Evolutionary conservation across 1,139 yeast species (phyloP).

Genomic region (Magnusiomyces ingens): DNA sequence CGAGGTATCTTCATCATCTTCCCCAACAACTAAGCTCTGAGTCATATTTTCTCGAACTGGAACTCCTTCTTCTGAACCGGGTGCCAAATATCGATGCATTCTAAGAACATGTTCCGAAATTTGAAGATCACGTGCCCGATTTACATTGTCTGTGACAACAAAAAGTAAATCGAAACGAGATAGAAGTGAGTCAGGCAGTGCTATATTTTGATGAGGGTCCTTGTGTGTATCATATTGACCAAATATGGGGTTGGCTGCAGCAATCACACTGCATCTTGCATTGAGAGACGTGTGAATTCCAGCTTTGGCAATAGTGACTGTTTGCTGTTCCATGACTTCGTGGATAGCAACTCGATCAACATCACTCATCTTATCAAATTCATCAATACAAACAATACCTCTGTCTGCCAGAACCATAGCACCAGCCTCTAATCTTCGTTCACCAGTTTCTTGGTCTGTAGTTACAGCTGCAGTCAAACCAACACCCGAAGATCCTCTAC

Average conservation of each 20-base stretch:
- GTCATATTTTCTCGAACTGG: constrained; percentile 77
- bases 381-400: constrained; percentile 97
- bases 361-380: constrained; percentile 97
- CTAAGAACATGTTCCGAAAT: constrained; percentile 92
- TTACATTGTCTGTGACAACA: constrained; percentile 93
- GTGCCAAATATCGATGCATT: constrained; percentile 86
- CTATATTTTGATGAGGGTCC: constrained; percentile 95
- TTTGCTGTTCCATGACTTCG: constrained; percentile 99
- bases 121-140: constrained; percentile 74
- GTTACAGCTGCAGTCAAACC: constrained; percentile 99
- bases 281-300: constrained; percentile 95
- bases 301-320: constrained; percentile 96
- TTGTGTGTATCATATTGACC: constrained; percentile 96
- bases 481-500: constrained; percentile 98
- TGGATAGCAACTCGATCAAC: constrained; percentile 96
- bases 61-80: constrained; percentile 88
- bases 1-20: constrained; percentile 40
- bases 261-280: constrained; percentile 95
- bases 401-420: constrained; percentile 99
- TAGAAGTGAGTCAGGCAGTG: constrained; percentile 89
- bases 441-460: constrained; percentile 94
- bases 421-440: constrained; percentile 94
- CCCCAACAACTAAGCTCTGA: constrained; percentile 76
- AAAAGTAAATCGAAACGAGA: constrained; percentile 95
- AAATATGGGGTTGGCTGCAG: constrained; percentile 97